These are phyloP conservation scores for Hyphopichia fennica DNA, from an alignment of 1,139 yeast species.

Conservation along the genomic window DNA sequence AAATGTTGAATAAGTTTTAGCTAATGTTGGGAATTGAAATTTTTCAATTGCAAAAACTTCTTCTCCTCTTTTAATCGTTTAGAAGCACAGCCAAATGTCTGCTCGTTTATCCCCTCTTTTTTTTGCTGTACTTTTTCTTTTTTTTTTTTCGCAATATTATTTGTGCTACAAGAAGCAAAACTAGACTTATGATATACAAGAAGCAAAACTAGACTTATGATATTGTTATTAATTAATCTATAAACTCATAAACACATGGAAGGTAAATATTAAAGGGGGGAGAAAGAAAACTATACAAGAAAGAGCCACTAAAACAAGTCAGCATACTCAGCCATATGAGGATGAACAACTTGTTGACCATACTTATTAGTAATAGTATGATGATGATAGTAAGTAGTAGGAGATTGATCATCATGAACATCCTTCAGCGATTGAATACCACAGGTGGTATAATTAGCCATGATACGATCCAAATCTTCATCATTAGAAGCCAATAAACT, in stretches of 20 bases:
- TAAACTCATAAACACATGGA: neutral
- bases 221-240: slow-evolving; percentile 3
- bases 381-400: neutral
- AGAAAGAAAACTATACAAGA: neutral
- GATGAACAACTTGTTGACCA: slow-evolving; percentile 32
- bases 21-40: no score
- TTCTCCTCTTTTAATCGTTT: no score
- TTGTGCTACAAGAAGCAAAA: no score
- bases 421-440: slow-evolving; percentile 32
- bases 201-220: no score
- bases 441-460: slow-evolving; percentile 42
- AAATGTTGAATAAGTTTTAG: no score
- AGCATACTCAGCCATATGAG: slow-evolving; percentile 50
- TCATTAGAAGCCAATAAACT: slow-evolving; percentile 52
- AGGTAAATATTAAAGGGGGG: neutral
- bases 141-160: no score
- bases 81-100: no score
- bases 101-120: no score
- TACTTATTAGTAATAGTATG: slow-evolving; percentile 5
- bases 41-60: no score
- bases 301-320: slow-evolving; percentile 35
- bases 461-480: slow-evolving; percentile 40
- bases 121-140: no score
- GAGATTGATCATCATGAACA: slow-evolving; percentile 7
- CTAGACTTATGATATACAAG: no score